Conservation (phyloP, 2,329 filamentous ascomycete genomes). For the Alternaria ethzedia region DNA sequence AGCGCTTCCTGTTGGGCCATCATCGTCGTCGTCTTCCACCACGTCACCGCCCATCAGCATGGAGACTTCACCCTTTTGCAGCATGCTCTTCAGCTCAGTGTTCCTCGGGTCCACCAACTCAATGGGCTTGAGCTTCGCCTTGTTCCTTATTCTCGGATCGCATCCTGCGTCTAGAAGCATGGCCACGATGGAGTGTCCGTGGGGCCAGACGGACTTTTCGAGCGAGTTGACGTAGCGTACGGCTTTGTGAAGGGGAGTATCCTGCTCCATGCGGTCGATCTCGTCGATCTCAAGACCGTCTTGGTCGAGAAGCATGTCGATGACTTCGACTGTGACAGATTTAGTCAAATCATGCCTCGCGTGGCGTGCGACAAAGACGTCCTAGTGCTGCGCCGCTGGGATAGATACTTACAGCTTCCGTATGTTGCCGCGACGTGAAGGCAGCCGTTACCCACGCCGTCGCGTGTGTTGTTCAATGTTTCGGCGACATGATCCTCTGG, state of each 20-base stretch:
- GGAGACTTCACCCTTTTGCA: conserved; percentile 75
- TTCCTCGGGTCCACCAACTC: conserved; percentile 79
- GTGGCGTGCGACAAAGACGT: background rate
- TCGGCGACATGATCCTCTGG: conserved; percentile 68
- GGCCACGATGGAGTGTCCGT: conserved; percentile 71
- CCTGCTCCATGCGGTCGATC: conserved; percentile 70
- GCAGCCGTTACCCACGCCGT: conserved; percentile 85
- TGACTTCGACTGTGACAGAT: conserved; percentile 68
- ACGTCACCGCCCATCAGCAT: conserved; percentile 56
- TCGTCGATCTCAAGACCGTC: conserved; percentile 86
- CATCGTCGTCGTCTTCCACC: conserved; percentile 58
- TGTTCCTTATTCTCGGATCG: conserved; percentile 70
- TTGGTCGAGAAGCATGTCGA: conserved; percentile 83
- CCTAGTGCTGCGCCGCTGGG: background rate
- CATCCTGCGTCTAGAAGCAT: conserved; percentile 85
- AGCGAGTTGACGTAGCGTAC: conserved; percentile 78
- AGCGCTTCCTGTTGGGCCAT: conserved; percentile 55
- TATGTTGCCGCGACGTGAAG: conserved; percentile 87
- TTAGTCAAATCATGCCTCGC: conserved; percentile 8
- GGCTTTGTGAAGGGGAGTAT: conserved; percentile 80
- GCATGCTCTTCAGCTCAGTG: conserved; percentile 63
- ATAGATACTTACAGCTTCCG: conserved; percentile 76
- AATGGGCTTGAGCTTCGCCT: conserved; percentile 72
- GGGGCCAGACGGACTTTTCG: conserved; percentile 67
- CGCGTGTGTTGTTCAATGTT: conserved; percentile 84